phyloP scores from a whole-genome alignment of 192 early-diverging fungal genomes.

The Entomortierella parvispora region DNA sequence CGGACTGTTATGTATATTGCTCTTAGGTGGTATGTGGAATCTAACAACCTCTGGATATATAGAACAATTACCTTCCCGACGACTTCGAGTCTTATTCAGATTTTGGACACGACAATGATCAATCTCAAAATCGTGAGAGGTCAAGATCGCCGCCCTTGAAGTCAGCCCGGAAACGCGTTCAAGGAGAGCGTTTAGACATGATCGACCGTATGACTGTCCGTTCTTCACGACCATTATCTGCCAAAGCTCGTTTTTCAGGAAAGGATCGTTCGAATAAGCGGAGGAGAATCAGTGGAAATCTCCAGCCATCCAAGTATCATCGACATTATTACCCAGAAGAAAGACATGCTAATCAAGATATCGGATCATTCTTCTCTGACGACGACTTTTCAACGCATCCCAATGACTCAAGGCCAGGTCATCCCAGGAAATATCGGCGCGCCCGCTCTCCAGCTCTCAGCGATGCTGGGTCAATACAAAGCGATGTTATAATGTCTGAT shows the following conservation, averaged over 20 bases:
- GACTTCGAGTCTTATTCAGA: background rate
- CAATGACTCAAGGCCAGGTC: too few relatives aligned
- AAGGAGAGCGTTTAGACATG: conserved; percentile 16
- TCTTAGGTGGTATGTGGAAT: too few relatives aligned
- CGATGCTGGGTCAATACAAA: too few relatives aligned
- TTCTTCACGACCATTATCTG: background rate
- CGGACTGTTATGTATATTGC: too few relatives aligned
- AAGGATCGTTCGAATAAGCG: conserved; percentile 16
- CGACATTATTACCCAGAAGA: background rate
- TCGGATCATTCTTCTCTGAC: too few relatives aligned
- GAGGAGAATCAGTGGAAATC: conserved; percentile 14
- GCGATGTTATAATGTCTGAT: too few relatives aligned
- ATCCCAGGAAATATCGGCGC: too few relatives aligned
- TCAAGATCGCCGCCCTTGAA: background rate
- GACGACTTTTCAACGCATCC: too few relatives aligned
- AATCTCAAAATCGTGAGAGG: background rate
- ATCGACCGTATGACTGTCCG: conserved; percentile 41
- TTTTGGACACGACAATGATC: background rate
- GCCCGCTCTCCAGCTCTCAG: too few relatives aligned
- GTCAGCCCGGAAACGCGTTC: background rate
- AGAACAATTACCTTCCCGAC: too few relatives aligned
- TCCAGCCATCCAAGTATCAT: background rate
- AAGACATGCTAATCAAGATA: too few relatives aligned
- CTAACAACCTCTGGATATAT: too few relatives aligned
- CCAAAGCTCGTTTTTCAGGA: background rate